These are phyloP conservation scores for Macadamia integrifolia DNA, from an alignment of 164 flowering plant genomes.

Conservation along the genomic window DNA sequence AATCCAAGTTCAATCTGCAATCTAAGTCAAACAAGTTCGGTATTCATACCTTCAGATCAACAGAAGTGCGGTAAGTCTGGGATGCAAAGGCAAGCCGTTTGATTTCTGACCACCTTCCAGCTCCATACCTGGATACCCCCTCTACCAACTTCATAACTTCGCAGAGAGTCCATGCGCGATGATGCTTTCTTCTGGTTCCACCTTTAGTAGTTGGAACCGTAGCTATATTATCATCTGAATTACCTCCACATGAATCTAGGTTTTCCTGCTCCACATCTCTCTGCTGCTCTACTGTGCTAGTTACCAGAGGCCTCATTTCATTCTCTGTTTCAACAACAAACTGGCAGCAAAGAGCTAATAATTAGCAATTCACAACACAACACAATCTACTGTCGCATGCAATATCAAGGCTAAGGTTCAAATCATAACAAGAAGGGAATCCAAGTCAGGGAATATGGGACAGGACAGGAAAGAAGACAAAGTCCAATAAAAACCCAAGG, in stretches of 20 bases:
- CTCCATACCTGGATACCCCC: slow-evolving; percentile 88
- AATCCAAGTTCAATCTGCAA: not conserved
- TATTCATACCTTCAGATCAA: slow-evolving; percentile 77
- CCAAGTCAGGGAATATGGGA: too few species aligned
- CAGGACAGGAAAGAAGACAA: too few species aligned
- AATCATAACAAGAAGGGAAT: not conserved
- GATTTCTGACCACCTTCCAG: slow-evolving; percentile 98
- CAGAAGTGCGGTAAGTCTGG: slow-evolving; percentile 78
- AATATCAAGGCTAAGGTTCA: not conserved
- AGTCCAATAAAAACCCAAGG: too few species aligned
- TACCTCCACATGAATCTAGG: slow-evolving; percentile 33
- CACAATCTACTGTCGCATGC: too few species aligned
- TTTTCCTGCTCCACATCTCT: slow-evolving; percentile 24
- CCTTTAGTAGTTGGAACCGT: slow-evolving; percentile 56
- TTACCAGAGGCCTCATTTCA: slow-evolving; percentile 16
- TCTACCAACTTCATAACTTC: slow-evolving; percentile 92
- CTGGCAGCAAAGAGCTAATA: slow-evolving; percentile 22
- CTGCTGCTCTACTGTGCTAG: slow-evolving; percentile 21
- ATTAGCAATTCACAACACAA: not conserved
- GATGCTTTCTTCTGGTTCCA: slow-evolving; percentile 84
- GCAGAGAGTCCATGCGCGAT: slow-evolving; percentile 82
- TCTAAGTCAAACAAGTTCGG: not conserved
- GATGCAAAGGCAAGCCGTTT: slow-evolving; percentile 82
- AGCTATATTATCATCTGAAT: slow-evolving; percentile 39
- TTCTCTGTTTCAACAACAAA: slow-evolving; percentile 22